Conservation (phyloP, 495 filamentous ascomycete genomes). For the Neurospora terricola region DNA sequence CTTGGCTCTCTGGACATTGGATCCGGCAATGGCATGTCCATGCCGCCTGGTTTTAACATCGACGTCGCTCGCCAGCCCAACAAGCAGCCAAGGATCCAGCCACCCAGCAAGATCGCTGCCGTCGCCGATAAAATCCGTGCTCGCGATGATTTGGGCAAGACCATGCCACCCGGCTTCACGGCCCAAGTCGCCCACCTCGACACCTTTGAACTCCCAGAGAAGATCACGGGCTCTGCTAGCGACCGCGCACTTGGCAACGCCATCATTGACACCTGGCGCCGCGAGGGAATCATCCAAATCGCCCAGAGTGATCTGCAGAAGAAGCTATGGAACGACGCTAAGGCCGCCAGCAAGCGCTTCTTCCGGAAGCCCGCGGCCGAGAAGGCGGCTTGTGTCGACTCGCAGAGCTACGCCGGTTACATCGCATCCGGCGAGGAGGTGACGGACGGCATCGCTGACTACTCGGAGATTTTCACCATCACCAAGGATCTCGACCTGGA, state of each 20-base stretch:
- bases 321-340: slow-evolving; percentile 17
- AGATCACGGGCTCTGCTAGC: slow-evolving; percentile 15
- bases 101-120: not conserved
- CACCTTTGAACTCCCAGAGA: slow-evolving; percentile 26
- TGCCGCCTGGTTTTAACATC: slow-evolving; percentile 13
- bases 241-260: slow-evolving; percentile 24
- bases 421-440: slow-evolving; percentile 40
- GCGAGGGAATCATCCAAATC: slow-evolving; percentile 36
- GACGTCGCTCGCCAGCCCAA: slow-evolving; percentile 1
- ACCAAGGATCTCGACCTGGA: slow-evolving; percentile 30
- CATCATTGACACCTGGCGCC: slow-evolving; percentile 29
- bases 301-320: slow-evolving; percentile 19
- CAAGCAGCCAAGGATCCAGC: not conserved
- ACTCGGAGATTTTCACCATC: slow-evolving; percentile 40
- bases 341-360: slow-evolving; percentile 25
- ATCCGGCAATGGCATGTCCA: not conserved
- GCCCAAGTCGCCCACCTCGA: slow-evolving; percentile 22
- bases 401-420: slow-evolving; percentile 35
- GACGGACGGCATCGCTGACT: slow-evolving; percentile 36
- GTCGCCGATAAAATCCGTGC: not conserved
- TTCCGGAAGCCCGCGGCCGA: slow-evolving; percentile 21
- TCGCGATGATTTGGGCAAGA: slow-evolving; percentile 2
- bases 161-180: slow-evolving; percentile 28
- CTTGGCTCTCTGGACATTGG: not conserved
- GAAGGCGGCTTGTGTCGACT: slow-evolving; percentile 34